A percentile compares a stretch with the other conserved stretches of the same genome.
Evolutionary conservation across 306 rosid species (phyloP).

Genomic region (Quercus robur): DNA sequence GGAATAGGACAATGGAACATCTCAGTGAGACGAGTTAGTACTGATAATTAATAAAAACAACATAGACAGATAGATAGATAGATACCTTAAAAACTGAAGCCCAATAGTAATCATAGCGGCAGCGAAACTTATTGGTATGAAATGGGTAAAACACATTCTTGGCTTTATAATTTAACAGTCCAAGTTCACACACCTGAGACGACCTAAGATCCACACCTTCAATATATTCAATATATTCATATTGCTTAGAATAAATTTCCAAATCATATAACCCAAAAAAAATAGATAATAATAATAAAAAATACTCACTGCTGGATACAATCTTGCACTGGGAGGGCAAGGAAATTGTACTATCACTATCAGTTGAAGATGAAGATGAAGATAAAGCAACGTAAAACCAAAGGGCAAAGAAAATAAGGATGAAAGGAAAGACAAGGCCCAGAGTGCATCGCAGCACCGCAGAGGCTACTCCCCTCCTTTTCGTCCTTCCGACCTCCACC

Average conservation of each 20-base stretch:
- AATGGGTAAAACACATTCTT: conserved; percentile 68
- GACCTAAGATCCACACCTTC: conserved; percentile 96
- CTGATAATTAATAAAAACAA: neutral
- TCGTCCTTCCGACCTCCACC: conserved; percentile 4
- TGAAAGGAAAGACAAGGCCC: conserved; percentile 40
- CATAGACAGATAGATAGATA: no score
- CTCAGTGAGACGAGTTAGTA: neutral
- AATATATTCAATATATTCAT: neutral
- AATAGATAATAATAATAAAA: neutral
- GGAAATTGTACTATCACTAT: conserved; percentile 50
- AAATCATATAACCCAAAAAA: neutral
- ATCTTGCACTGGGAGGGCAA: conserved; percentile 81
- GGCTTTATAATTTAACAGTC: conserved; percentile 73
- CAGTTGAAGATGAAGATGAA: conserved; percentile 3
- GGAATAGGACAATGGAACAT: no score
- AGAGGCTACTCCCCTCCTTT: conserved; percentile 19
- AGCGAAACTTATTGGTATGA: conserved; percentile 69
- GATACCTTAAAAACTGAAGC: conserved; percentile 85
- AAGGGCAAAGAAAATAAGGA: conserved; percentile 31
- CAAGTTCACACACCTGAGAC: conserved; percentile 86
- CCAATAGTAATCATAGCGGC: conserved; percentile 95
- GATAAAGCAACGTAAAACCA: conserved; percentile 51
- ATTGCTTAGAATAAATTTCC: neutral
- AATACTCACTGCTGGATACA: conserved; percentile 69
- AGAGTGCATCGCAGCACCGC: conserved; percentile 44